Base-by-base conservation (phyloP, 257 asterid genomes). In the Gentiana dahurica region DNA sequence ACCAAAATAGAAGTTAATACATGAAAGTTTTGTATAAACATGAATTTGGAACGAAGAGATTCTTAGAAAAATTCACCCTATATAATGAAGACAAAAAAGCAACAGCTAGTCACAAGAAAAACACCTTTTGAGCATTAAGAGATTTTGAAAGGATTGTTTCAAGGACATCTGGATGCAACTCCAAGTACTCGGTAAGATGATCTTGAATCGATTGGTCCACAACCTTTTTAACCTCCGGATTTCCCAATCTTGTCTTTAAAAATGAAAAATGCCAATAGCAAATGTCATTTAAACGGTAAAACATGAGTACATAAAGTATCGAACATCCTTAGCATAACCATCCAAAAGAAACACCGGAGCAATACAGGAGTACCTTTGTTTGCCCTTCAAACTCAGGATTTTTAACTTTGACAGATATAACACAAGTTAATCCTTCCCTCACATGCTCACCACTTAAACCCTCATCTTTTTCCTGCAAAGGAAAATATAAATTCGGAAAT, bases 311-410 rank as follows among this genome's bases (percentile, higher is more conserved):
- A 41, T 41, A 41, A 41, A 41, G 46, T 5, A 3, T 2, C 6
- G 9, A 41, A 41, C 9, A 41, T 41, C 6, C 46, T 41, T 41
- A 24, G 24, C 24, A 24, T 41, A 41, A 41, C 46, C 46, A 37
- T 8, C 48, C 55, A n/a, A 36, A 53, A 51, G 3, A 49, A 52
- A 50, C 8, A 67, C 6, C 13, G 13, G 53, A 49, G 45, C 43
- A 66, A 36, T 24, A 44, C 6, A 11, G 51, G 12, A 55, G 47
- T 70, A 81, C 98, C 98, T 92, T 92, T 49, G 98, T 92, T 67
- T 92, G 98, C 65, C 98, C 98, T 84, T 92, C 98, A 70, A 92
- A 92, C 66, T 92, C 98, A 8, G 98, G 98, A 71, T 85, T 85
- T 9, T 86, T 79, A 67, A 92, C 91, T 82, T 92, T 88, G 75